Conservation (phyloP, 768 basidiomycete species). For the Chlorophyllum brunneum region DNA sequence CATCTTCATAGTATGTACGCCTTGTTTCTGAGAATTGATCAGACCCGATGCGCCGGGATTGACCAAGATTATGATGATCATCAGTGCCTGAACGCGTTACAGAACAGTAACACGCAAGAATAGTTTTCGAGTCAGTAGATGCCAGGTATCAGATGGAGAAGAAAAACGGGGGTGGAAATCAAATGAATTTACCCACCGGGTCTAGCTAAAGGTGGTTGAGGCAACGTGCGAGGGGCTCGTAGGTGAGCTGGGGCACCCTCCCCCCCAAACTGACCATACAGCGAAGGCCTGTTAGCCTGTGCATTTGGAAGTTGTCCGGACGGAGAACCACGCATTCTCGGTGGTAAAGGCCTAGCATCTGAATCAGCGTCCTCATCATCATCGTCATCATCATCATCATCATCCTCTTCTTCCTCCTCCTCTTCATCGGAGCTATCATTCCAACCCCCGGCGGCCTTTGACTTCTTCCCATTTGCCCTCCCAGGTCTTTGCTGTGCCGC, state of each 20-base stretch:
- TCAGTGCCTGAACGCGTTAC: slow-evolving; percentile 31
- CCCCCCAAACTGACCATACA: slow-evolving; percentile 23
- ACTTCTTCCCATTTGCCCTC: slow-evolving; percentile 57
- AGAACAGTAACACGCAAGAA: slow-evolving; percentile 12
- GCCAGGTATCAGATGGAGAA: neutral
- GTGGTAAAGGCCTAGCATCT: slow-evolving; percentile 38
- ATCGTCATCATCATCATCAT: slow-evolving; percentile 65
- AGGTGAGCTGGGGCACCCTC: slow-evolving; percentile 40
- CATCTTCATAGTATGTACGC: slow-evolving; percentile 57
- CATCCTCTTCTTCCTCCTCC: slow-evolving; percentile 83
- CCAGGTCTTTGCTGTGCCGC: slow-evolving; percentile 77
- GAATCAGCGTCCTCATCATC: slow-evolving; percentile 72
- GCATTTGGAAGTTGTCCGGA: slow-evolving; percentile 6
- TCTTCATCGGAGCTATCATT: slow-evolving; percentile 79
- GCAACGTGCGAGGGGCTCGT: slow-evolving; percentile 59
- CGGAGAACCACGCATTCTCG: slow-evolving; percentile 14
- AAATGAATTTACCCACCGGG: slow-evolving; percentile 33
- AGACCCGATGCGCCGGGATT: slow-evolving; percentile 43
- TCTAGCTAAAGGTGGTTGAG: slow-evolving; percentile 53
- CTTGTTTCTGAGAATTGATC: slow-evolving; percentile 52
- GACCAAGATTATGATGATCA: slow-evolving; percentile 37
- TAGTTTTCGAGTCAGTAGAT: neutral
- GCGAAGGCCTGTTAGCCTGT: slow-evolving; percentile 13
- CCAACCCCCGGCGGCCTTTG: slow-evolving; percentile 51
- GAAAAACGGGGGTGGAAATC: neutral